phyloP scores from a whole-genome alignment of 495 filamentous ascomycete genomes.

The Cercophora scortea region DNA sequence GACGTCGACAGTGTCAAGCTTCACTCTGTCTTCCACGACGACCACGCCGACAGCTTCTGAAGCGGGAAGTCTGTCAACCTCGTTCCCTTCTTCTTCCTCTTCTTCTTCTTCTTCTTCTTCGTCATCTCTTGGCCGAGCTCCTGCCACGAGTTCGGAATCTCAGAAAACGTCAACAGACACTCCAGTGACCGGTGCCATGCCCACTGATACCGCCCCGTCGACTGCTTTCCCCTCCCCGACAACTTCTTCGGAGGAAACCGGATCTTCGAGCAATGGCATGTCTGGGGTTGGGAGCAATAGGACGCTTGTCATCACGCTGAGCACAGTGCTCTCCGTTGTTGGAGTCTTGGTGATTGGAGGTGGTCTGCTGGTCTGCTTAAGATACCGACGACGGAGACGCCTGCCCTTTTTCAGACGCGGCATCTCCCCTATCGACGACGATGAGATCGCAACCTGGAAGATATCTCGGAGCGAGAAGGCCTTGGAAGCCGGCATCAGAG shows the following conservation, averaged over 20 bases:
- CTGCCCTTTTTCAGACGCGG: conserved; percentile 32
- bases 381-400: conserved; percentile 23
- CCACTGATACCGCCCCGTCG: conserved; percentile 9
- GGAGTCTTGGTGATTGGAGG: conserved; percentile 26
- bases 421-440: conserved; percentile 43
- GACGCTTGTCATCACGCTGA: conserved; percentile 32
- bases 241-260: neutral
- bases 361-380: conserved; percentile 21
- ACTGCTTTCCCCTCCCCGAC: conserved; percentile 5
- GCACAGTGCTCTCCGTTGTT: conserved; percentile 31
- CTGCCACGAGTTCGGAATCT: neutral
- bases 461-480: conserved; percentile 19
- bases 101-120: neutral
- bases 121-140: neutral
- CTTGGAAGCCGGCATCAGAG: conserved; percentile 1
- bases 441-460: conserved; percentile 46
- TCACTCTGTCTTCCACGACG: neutral
- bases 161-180: conserved; percentile 3
- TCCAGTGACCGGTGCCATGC: conserved; percentile 16
- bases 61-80: neutral
- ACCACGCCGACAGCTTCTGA: neutral
- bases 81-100: neutral
- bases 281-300: conserved; percentile 16
- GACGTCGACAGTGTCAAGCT: neutral
- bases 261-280: conserved; percentile 5